Evolutionary conservation across 2,329 filamentous ascomycete genomes (phyloP).

Genomic region (Paraphaeosphaeria sporulosa): DNA sequence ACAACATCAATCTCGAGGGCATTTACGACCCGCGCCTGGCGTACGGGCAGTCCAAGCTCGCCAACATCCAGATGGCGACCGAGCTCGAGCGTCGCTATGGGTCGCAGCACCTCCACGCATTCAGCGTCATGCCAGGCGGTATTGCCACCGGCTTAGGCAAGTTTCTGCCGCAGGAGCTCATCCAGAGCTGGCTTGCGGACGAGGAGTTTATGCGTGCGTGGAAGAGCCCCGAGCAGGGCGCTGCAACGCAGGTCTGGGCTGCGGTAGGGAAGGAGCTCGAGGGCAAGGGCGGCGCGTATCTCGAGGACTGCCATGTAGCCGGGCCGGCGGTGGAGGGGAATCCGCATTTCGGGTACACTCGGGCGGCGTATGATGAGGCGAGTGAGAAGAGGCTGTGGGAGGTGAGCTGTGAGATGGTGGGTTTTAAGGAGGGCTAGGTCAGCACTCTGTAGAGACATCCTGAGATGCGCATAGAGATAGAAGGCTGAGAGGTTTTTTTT

Average conservation of each 20-base stretch:
- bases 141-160: conserved; percentile 18
- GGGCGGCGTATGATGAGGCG: conserved; percentile 29
- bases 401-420: conserved; percentile 15
- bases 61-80: conserved; percentile 56
- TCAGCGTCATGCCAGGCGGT: conserved; percentile 56
- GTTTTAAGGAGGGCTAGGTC: conserved; percentile 11
- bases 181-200: conserved; percentile 2
- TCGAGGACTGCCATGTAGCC: conserved; percentile 32
- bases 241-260: conserved; percentile 46
- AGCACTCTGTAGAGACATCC: no score
- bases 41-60: conserved; percentile 53
- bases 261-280: conserved; percentile 41
- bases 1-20: conserved; percentile 11
- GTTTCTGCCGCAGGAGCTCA: background rate
- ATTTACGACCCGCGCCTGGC: conserved; percentile 28
- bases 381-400: conserved; percentile 42
- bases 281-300: conserved; percentile 41
- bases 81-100: conserved; percentile 59
- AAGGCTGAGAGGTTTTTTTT: no score
- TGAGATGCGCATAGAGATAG: no score
- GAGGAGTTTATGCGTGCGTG: conserved; percentile 13
- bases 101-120: conserved; percentile 51
- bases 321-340: conserved; percentile 16
- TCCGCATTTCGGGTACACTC: conserved; percentile 21
- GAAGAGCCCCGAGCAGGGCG: conserved; percentile 45